These are phyloP conservation scores for Exophiala mesophila DNA, from an alignment of 2,329 filamentous ascomycete genomes.

Conservation along the genomic window DNA sequence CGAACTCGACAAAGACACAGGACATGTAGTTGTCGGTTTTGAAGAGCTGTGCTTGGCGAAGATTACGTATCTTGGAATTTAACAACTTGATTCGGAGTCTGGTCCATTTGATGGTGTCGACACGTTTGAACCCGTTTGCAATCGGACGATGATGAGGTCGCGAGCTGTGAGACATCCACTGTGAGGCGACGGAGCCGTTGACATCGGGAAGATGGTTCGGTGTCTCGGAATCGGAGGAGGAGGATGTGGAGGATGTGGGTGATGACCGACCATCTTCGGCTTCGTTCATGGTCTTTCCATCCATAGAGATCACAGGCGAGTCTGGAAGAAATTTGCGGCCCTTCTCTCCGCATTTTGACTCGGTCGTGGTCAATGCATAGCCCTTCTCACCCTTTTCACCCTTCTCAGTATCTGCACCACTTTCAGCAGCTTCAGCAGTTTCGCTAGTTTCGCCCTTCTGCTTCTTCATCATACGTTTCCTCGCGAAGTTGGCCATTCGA, in stretches of 20 bases:
- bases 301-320: conserved; percentile 68
- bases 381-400: conserved; percentile 1
- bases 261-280: conserved; percentile 2
- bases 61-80: conserved; percentile 29
- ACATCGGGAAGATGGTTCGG: conserved; percentile 25
- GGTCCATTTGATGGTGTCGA: conserved; percentile 37
- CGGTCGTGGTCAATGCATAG: too few relatives aligned
- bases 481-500: conserved; percentile 66
- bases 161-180: conserved; percentile 32
- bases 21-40: conserved; percentile 51
- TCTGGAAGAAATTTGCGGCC: too few relatives aligned
- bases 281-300: conserved; percentile 2
- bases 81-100: conserved; percentile 31
- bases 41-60: conserved; percentile 29
- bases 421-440: too few relatives aligned
- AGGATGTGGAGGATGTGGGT: conserved; percentile 1
- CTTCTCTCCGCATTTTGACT: too few relatives aligned
- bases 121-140: conserved; percentile 33
- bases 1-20: conserved; percentile 85
- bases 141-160: conserved; percentile 34
- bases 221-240: background rate
- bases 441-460: conserved; percentile 59
- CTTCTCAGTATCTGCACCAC: background rate
- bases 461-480: conserved; percentile 52
- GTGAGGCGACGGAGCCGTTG: conserved; percentile 34